Evolutionary conservation across 2,329 filamentous ascomycete species (phyloP), one percentile per base, ranked within the genome.

Genomic region (Ophiostoma montium): DNA sequence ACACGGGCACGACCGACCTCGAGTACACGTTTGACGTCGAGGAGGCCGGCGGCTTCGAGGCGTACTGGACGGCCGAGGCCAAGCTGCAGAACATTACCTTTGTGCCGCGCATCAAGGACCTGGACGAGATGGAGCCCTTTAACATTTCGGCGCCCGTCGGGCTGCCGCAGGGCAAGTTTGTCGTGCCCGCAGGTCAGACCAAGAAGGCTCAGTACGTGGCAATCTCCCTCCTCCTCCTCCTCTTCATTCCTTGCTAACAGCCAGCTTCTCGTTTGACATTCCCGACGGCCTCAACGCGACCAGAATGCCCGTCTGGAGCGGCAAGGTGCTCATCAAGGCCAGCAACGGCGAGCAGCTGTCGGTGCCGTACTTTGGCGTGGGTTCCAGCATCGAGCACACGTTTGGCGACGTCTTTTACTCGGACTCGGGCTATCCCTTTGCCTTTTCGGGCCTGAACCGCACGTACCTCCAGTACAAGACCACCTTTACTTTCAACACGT

Each of bases 231-330:
- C n/a, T n/a, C n/a, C n/a, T n/a, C n/a, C n/a, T n/a, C n/a, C n/a
- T n/a, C n/a, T n/a, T n/a, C n/a, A n/a, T n/a, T n/a, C n/a, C n/a
- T n/a, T n/a, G n/a, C 23, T 27, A 27, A 27, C 23, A 27, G 8
- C 43, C 12, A 47, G 44, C 13, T 21, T 52, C 10, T n/a, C 35
- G 3, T 52, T 52, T 18, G 36, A 43, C 15, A 32, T 48, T 31
- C 49, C 51, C 1, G 32, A 36, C 9, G 35, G 8, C 5, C 13
- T 49, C 7, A 58, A 63, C 46, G 35, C 58, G 2, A 53, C 54
- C 3, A 56, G 53, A 13, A 52, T 66, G 27, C 63, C 63, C 2
- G 50, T 65, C 16, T 65, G 64, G 44, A 61, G 61, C 45, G 63
- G 63, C 42, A 62, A 62, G 52, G 55, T 65, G 18, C 53, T 60